Conservation (phyloP, 2,329 filamentous ascomycete genomes). For the Monilinia fructigena region DNA sequence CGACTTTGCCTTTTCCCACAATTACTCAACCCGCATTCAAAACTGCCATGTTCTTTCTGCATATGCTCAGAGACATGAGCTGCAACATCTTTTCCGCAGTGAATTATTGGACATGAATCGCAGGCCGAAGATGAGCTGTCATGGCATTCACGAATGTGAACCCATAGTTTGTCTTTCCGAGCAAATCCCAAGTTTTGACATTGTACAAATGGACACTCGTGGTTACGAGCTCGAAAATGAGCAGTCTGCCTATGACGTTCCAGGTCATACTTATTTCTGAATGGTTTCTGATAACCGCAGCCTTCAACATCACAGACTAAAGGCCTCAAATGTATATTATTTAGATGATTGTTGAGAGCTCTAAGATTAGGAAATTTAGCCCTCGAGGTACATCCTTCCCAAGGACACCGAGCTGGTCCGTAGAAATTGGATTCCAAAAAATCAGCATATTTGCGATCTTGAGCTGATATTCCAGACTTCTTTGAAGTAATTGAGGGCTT, state of each 20-base stretch:
- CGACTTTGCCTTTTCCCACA: background rate
- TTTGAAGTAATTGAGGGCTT: background rate
- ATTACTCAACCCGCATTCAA: constrained; percentile 10
- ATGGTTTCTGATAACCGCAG: constrained; percentile 19
- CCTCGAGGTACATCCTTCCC: background rate
- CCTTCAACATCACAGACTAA: background rate
- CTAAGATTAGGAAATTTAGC: constrained; percentile 5
- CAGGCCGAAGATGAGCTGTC: background rate
- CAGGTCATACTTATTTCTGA: constrained; percentile 19
- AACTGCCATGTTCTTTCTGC: constrained; percentile 12
- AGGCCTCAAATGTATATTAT: constrained; percentile 13
- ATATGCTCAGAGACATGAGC: constrained; percentile 11
- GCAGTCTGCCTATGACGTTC: constrained; percentile 9
- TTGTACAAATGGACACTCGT: constrained; percentile 9
- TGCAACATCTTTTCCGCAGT: background rate
- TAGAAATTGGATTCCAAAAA: background rate
- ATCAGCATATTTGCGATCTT: background rate
- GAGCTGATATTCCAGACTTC: background rate
- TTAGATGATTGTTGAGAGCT: background rate
- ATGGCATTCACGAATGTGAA: background rate
- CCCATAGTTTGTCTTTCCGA: constrained; percentile 14
- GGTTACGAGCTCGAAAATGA: background rate
- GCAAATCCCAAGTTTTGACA: background rate
- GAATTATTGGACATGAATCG: background rate
- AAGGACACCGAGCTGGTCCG: background rate